Percentiles rank a stretch among this genome's conserved stretches.
Conservation (phyloP, 805 yeast genomes). For the Candida argentea region DNA sequence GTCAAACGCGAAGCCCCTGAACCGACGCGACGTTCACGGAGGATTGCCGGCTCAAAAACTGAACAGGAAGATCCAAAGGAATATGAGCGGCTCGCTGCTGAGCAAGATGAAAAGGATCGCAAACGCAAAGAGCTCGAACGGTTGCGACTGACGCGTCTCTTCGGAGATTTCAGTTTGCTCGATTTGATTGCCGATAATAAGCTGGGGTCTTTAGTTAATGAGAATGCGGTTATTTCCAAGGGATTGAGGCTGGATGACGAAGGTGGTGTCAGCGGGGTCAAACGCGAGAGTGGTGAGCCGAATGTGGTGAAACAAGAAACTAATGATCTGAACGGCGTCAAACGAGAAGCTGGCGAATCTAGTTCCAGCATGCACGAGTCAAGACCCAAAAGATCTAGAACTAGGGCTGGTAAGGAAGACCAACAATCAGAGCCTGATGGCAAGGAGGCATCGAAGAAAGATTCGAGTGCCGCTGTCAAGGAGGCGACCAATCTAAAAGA, state of each 20-base stretch:
- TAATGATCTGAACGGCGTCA: background rate
- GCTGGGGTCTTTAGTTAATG: conserved; percentile 25
- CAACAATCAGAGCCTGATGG: background rate
- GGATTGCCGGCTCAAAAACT: conserved; percentile 60
- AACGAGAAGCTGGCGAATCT: background rate
- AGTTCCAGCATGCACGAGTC: too few relatives aligned
- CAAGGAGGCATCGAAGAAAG: background rate
- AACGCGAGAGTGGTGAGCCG: conserved; percentile 4
- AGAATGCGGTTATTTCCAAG: conserved; percentile 15
- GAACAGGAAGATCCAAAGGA: conserved; percentile 39
- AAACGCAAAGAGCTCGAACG: conserved; percentile 34
- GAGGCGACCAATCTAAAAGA: conserved; percentile 3
- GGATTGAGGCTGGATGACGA: too few relatives aligned
- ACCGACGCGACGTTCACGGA: conserved; percentile 68
- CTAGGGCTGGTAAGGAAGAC: background rate
- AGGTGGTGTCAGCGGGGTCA: conserved; percentile 1
- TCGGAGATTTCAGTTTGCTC: conserved; percentile 54
- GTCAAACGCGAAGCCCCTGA: conserved; percentile 16
- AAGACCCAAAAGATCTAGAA: conserved; percentile 1
- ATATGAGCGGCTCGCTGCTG: conserved; percentile 23
- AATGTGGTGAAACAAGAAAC: conserved; percentile 13
- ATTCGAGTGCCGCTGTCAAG: conserved; percentile 1
- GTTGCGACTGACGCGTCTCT: conserved; percentile 46
- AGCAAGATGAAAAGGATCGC: conserved; percentile 22
- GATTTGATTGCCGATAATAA: conserved; percentile 42